Conservation (phyloP, 2,329 filamentous ascomycete species). For the Domatiomyces catenatus region DNA sequence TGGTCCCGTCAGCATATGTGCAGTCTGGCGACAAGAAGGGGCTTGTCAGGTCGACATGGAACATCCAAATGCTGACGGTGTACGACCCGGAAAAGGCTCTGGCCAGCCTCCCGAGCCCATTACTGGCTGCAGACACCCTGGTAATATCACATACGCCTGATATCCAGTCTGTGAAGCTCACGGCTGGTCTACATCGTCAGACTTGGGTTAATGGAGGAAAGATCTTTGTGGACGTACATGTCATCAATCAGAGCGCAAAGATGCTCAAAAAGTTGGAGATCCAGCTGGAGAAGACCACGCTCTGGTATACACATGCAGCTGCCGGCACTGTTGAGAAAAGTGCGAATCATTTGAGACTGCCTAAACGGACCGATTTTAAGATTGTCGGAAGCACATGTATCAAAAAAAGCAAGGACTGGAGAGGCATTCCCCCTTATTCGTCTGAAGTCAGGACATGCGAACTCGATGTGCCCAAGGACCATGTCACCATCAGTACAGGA, state of each 20-base stretch:
- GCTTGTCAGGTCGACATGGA: constrained; percentile 35
- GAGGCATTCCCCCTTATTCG: constrained; percentile 24
- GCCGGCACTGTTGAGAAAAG: constrained; percentile 35
- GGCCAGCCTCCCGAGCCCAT: constrained; percentile 32
- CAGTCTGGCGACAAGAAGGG: constrained; percentile 33
- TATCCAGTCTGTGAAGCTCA: constrained; percentile 33
- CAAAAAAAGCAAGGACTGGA: constrained; percentile 33
- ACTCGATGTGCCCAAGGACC: constrained; percentile 5
- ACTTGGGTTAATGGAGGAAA: constrained; percentile 43
- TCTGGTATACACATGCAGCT: constrained; percentile 25
- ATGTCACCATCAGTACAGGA: constrained; percentile 22
- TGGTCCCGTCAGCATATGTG: constrained; percentile 34
- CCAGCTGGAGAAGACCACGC: constrained; percentile 30
- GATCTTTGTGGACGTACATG: constrained; percentile 39
- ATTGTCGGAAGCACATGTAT: constrained; percentile 30
- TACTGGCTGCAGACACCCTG: constrained; percentile 26
- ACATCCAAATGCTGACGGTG: constrained; percentile 36
- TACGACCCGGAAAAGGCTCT: constrained; percentile 43
- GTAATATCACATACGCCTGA: constrained; percentile 28
- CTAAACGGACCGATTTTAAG: constrained; percentile 36
- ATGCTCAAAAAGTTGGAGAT: constrained; percentile 36
- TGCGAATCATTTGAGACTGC: constrained; percentile 36
- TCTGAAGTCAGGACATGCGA: constrained; percentile 9
- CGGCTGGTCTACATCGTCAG: constrained; percentile 40
- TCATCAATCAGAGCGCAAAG: constrained; percentile 34